Conservation (phyloP, 441 rosid species). For the Pelargonium cotyledonis region DNA sequence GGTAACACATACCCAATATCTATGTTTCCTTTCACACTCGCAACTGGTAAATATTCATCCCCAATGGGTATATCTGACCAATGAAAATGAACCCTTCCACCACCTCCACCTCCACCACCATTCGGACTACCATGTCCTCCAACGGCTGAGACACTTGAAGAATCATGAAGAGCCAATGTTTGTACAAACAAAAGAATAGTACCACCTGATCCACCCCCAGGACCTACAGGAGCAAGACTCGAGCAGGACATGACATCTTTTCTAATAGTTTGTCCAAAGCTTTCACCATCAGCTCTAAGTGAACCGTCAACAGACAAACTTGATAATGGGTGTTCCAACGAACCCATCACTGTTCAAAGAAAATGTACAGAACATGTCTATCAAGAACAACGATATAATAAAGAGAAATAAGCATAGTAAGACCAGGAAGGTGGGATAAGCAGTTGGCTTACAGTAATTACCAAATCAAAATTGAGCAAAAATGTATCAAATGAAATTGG, state of each 20-base stretch:
- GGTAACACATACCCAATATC: constrained; percentile 47
- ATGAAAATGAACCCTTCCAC: constrained; percentile 91
- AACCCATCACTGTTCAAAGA: constrained; percentile 76
- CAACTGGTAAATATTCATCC: constrained; percentile 70
- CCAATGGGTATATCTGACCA: constrained; percentile 80
- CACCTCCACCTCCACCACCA: constrained; percentile 94
- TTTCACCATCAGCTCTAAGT: constrained; percentile 75
- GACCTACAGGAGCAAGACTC: constrained; percentile 59
- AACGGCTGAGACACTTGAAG: constrained; percentile 53
- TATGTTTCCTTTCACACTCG: constrained; percentile 72
- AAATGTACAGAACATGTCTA: constrained; percentile 10
- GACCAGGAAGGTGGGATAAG: not conserved
- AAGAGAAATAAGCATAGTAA: not conserved
- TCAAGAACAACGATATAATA: constrained; percentile 1
- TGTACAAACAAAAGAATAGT: constrained; percentile 72
- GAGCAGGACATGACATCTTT: constrained; percentile 30
- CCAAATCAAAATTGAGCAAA: not conserved
- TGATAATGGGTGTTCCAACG: constrained; percentile 74
- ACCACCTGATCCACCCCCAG: constrained; percentile 98
- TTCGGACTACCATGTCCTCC: constrained; percentile 84
- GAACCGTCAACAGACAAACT: constrained; percentile 74
- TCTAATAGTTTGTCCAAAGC: constrained; percentile 49
- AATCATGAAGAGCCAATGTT: constrained; percentile 39
- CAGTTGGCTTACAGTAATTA: not conserved
- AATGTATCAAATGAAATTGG: not conserved